Base-by-base conservation (phyloP, 306 rosid genomes). In the Hippophae gyantsensis region DNA sequence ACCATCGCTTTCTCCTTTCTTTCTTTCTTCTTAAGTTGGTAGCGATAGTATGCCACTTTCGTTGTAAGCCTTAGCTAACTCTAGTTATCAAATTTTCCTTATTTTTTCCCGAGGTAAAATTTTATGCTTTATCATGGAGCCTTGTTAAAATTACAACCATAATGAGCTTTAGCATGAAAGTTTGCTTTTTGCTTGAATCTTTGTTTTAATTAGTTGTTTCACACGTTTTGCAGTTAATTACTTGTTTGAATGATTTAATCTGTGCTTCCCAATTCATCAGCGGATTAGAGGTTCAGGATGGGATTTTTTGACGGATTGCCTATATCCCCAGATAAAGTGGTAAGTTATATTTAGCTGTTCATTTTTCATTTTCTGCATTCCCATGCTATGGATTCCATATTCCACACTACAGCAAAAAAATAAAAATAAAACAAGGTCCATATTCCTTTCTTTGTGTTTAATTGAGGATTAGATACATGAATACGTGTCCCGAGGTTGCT, bases 291-390 rank as follows among this genome's bases (percentile, higher is more conserved):
- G 63, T 70, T 67, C 68, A 64, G 58, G 61, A 93, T 93, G 99
- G 99, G 97, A 67, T 57, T 84, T 73, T 93, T 93, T 62, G 99
- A 93, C 58, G 97, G 83, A 48, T 77, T 93, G 72, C 97, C 99
- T 3, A 70, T 93, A 66, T 83, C 97, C 75, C 62, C 89, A 0
- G 93, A 77, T 48, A 93, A 88, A 85, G 76, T 53, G 48, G 99
- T 93, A 79, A 80, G 95, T 62, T 69, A 46, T 42, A 23, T 56
- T 9, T 62, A 58, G 50, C 41, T 62, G 58, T 78, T 70, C 56
- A 53, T 54, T 46, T 46, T 48, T 42, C 63, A 26, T 13, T 5
- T 64, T 56, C 13, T 44, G 5, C 14, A 56, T 38, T 8, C 3
- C 10, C 11, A 32, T 48, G 27, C 42, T 47, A 32, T 56, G 40